Evolutionary conservation across 73 alveolate genomes (phyloP), one percentile per base, ranked within the genome.

Genomic region (Paramecium pentaurelia): DNA sequence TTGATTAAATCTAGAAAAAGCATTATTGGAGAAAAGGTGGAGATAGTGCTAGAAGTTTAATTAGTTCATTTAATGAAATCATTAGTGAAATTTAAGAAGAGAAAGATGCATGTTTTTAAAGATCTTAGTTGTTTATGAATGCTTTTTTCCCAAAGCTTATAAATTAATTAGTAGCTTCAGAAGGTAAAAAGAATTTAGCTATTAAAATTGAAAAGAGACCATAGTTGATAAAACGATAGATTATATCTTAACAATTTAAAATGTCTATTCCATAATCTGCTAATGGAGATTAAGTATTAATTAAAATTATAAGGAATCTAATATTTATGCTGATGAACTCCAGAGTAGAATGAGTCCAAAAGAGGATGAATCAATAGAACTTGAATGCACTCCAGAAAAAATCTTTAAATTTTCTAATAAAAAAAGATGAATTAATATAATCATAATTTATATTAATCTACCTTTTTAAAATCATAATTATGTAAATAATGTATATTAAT

Each of bases 191-290:
- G 11, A 18, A 36, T 10, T 42, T 75, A 75, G 16, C 60, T 3
- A 75, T 75, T 14, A 75, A 75, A 38, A 37, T 42, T 38, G 88
- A 75, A 38, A 75, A 75, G 37, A 75, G 18, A 20, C 88, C 88
- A 10, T 36, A 75, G n/a, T 38, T 75, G 60, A 75, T 75, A 37
- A n/a, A 38, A 42, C 58, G 88, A 12, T 42, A 36, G n/a, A 75
- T 38, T 38, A 20, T 75, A 9, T 75, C 88, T 9, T 38, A 36
- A 36, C 10, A 75, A 20, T 75, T 75, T 75, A 75, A 75, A 75
- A 75, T 75, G 88, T 75, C 88, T 14, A 42, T 75, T 14, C 88
- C 88, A 36, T 25, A 75, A 42, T 75, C 88, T 36, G 88, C 88
- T n/a, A 75, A 75, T 75, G 88, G 88, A 75, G 88, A 75, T 42